A percentile compares a stretch with the other conserved stretches of the same genome.
phyloP scores from a whole-genome alignment of 495 filamentous ascomycete species.

The Aspergillus biplanus region DNA sequence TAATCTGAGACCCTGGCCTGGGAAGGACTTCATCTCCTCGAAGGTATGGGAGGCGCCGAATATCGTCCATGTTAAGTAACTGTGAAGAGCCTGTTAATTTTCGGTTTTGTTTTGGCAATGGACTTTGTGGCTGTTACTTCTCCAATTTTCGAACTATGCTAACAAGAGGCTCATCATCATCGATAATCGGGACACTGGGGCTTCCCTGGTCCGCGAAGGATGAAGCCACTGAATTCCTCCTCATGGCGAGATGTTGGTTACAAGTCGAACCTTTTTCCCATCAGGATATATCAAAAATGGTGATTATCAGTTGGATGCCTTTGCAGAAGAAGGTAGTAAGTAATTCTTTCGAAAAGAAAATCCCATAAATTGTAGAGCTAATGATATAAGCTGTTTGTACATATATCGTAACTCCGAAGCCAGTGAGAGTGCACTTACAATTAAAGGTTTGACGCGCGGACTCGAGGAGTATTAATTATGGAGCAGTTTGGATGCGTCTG shows the following conservation, averaged over 20 bases:
- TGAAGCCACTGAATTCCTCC: conserved; percentile 20
- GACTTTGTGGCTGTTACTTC: conserved; percentile 45
- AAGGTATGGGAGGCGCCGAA: conserved; percentile 70
- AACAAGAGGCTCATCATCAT: conserved; percentile 64
- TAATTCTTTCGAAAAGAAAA: too few species aligned
- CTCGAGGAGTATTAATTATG: too few species aligned
- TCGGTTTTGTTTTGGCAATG: neutral
- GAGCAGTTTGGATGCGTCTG: too few species aligned
- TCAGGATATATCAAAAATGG: too few species aligned
- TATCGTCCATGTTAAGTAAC: conserved; percentile 68
- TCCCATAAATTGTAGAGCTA: too few species aligned
- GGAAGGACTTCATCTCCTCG: conserved; percentile 74
- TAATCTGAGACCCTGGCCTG: conserved; percentile 64
- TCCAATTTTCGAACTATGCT: conserved; percentile 71
- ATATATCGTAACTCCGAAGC: too few species aligned
- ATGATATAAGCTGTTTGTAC: too few species aligned
- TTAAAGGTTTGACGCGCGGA: too few species aligned
- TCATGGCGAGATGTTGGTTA: conserved; percentile 1
- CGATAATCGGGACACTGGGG: conserved; percentile 62
- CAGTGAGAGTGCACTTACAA: too few species aligned
- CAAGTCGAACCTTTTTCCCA: neutral
- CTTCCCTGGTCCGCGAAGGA: conserved; percentile 23
- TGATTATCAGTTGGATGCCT: neutral
- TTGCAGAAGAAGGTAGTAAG: conserved; percentile 1
- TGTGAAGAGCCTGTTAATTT: conserved; percentile 29